Evolutionary conservation across 164 flowering plant genomes (phyloP).

Genomic region (Magnolia changhungtana): DNA sequence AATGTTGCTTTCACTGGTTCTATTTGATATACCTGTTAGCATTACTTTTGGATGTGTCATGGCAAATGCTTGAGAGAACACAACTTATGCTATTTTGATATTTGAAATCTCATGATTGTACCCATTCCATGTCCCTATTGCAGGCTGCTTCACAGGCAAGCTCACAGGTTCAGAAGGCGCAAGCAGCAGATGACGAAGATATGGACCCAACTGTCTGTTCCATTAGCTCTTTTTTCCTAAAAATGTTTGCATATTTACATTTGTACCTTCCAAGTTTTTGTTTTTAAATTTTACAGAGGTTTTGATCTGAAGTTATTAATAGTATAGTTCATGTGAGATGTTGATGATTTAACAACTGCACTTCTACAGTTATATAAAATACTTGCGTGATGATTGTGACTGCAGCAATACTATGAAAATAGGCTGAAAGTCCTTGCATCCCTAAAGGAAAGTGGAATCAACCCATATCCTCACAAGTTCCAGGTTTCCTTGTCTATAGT

Average conservation of each 20-base stretch:
- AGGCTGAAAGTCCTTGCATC: conserved; percentile 61
- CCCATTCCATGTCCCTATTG: not conserved
- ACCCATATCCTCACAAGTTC: conserved; percentile 95
- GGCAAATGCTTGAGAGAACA: too few relatives aligned
- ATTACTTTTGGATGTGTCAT: too few relatives aligned
- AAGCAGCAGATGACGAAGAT: conserved; percentile 78
- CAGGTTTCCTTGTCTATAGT: conserved; percentile 47
- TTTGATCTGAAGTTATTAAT: not conserved
- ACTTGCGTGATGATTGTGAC: conserved; percentile 3
- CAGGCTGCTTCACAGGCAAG: conserved; percentile 48
- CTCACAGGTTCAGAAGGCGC: conserved; percentile 43
- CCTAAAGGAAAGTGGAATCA: conserved; percentile 52
- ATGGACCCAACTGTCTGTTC: conserved; percentile 86
- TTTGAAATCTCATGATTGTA: not conserved
- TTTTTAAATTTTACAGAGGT: not conserved
- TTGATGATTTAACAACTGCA: not conserved
- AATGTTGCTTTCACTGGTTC: too few relatives aligned
- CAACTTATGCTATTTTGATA: not conserved
- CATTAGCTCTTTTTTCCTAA: not conserved
- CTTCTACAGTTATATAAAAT: conserved; percentile 1
- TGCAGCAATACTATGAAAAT: conserved; percentile 93
- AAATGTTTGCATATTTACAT: not conserved
- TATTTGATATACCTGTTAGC: too few relatives aligned
- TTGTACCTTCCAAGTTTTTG: not conserved
- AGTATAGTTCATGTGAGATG: not conserved